Percentiles rank a stretch among this genome's conserved stretches.
phyloP scores from a whole-genome alignment of 208 protist species.

The Leishmania martiniquensis region DNA sequence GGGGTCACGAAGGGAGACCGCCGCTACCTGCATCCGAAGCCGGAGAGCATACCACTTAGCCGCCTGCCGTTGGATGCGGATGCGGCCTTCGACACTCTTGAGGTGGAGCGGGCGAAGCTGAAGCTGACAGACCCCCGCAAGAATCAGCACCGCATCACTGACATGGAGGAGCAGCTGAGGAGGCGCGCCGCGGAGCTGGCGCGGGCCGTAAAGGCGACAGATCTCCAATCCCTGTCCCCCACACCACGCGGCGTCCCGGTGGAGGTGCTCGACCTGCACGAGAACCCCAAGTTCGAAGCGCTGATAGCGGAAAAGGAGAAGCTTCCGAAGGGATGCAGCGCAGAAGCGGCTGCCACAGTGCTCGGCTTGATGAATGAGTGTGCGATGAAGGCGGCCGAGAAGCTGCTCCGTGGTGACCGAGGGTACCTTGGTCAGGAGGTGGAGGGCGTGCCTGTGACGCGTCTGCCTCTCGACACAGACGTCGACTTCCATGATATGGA shows the following conservation, averaged over 20 bases:
- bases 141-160: slow-evolving; percentile 53
- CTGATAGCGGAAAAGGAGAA: slow-evolving; percentile 55
- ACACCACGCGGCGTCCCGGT: slow-evolving; percentile 67
- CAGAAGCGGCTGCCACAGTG: slow-evolving; percentile 20
- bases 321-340: slow-evolving; percentile 21
- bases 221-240: slow-evolving; percentile 48
- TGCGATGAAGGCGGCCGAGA: slow-evolving; percentile 51
- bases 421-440: slow-evolving; percentile 73
- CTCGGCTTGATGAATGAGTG: slow-evolving; percentile 43
- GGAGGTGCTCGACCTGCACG: slow-evolving; percentile 66
- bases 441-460: slow-evolving; percentile 56
- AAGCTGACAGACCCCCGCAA: slow-evolving; percentile 57
- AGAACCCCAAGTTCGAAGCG: slow-evolving; percentile 49
- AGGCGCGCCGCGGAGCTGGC: slow-evolving; percentile 61
- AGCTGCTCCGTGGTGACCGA: slow-evolving; percentile 58
- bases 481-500: slow-evolving; percentile 57
- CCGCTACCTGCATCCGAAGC: slow-evolving; percentile 54
- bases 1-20: slow-evolving; percentile 60
- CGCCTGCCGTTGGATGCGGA: slow-evolving; percentile 70
- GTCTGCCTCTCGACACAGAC: slow-evolving; percentile 69
- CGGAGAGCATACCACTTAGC: slow-evolving; percentile 55
- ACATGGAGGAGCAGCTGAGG: slow-evolving; percentile 59
- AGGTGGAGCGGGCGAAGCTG: slow-evolving; percentile 60
- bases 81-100: slow-evolving; percentile 48
- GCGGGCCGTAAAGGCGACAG: slow-evolving; percentile 43